Conservation (phyloP, 2,329 filamentous ascomycete species). For the Phyllosticta citrichinensis region DNA sequence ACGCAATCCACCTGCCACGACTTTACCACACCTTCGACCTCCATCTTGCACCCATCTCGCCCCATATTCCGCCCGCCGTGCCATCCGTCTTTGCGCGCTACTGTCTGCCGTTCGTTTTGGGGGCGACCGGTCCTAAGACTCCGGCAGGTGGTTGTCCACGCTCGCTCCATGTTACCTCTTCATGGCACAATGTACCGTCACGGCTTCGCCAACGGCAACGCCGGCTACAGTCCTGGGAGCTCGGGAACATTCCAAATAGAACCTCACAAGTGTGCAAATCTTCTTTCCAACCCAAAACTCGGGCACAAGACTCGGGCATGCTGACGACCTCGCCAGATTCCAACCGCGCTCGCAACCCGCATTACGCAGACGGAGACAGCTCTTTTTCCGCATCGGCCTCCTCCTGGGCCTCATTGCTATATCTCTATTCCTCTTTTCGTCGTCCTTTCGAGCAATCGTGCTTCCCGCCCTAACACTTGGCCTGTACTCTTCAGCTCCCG, state of each 20-base stretch:
- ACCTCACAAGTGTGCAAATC: conserved; percentile 63
- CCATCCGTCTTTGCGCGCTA: conserved; percentile 3
- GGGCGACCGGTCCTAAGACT: conserved; percentile 8
- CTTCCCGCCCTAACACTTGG: conserved; percentile 57
- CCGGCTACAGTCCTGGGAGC: conserved; percentile 59
- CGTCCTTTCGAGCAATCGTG: conserved; percentile 58
- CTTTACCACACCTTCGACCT: conserved; percentile 4
- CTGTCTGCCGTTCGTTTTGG: neutral
- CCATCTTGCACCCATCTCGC: conserved; percentile 6
- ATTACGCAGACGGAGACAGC: conserved; percentile 60
- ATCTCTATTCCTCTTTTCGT: conserved; percentile 61
- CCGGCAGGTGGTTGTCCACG: conserved; percentile 2
- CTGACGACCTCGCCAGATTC: conserved; percentile 50
- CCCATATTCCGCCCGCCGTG: neutral
- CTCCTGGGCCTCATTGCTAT: conserved; percentile 47
- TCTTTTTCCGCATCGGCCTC: conserved; percentile 58
- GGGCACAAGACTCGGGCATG: conserved; percentile 17
- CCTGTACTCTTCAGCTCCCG: conserved; percentile 55
- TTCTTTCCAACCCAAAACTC: conserved; percentile 9
- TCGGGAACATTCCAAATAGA: conserved; percentile 71
- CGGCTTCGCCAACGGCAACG: conserved; percentile 69
- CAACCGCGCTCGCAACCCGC: conserved; percentile 71
- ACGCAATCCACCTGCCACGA: conserved; percentile 6
- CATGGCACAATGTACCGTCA: conserved; percentile 80
- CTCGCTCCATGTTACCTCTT: conserved; percentile 46